Conservation (phyloP, 306 rosid genomes). For the Vigna unguiculata region DNA sequence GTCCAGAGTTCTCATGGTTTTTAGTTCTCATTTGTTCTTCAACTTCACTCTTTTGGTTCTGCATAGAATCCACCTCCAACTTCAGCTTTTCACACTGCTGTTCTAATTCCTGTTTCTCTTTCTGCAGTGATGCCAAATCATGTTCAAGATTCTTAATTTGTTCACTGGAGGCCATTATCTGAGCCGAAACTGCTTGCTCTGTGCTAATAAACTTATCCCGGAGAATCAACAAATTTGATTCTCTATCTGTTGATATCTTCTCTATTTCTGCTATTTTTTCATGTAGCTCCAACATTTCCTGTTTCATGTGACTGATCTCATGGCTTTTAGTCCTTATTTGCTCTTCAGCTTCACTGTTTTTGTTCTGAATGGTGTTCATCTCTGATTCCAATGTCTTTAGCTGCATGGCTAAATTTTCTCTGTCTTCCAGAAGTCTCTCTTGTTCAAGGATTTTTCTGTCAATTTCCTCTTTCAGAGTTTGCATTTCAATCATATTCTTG, state of each 20-base stretch:
- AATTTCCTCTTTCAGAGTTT: constrained; percentile 69
- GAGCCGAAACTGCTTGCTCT: constrained; percentile 46
- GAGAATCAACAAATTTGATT: constrained; percentile 42
- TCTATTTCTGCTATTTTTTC: constrained; percentile 46
- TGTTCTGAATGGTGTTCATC: constrained; percentile 40
- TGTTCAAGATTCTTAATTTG: constrained; percentile 58
- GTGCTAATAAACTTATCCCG: constrained; percentile 41
- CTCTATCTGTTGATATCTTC: constrained; percentile 50
- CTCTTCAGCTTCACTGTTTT: constrained; percentile 38
- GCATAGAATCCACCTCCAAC: constrained; percentile 43
- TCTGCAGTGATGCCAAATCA: constrained; percentile 64
- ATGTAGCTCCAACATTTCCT: constrained; percentile 50
- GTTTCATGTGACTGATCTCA: constrained; percentile 53
- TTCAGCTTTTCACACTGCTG: constrained; percentile 54
- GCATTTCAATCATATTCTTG: constrained; percentile 57
- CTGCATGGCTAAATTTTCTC: constrained; percentile 53
- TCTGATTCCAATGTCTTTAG: constrained; percentile 59
- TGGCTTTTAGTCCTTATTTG: constrained; percentile 42
- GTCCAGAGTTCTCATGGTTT: constrained; percentile 42
- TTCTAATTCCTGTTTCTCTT: constrained; percentile 48
- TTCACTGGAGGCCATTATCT: constrained; percentile 31
- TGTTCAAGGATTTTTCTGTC: constrained; percentile 56
- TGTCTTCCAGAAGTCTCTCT: constrained; percentile 60
- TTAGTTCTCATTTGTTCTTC: constrained; percentile 46
- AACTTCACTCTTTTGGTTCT: constrained; percentile 26